These are phyloP conservation scores for Lepraria neglecta DNA, from an alignment of 495 filamentous ascomycete genomes.

Conservation along the genomic window DNA sequence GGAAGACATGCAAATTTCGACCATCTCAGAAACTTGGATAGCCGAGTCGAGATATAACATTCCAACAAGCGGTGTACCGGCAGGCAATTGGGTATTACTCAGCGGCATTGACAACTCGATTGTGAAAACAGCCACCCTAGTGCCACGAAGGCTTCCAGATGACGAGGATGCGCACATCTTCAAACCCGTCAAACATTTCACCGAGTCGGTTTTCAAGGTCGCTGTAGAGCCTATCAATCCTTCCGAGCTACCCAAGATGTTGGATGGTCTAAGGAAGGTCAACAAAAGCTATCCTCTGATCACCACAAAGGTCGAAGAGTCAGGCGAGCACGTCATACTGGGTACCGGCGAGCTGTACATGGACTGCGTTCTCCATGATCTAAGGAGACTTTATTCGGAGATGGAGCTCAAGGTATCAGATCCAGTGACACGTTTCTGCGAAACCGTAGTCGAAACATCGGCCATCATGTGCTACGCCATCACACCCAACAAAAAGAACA, in stretches of 20 bases:
- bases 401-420: conserved; percentile 99
- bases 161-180: conserved; percentile 93
- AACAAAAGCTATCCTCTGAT: conserved; percentile 96
- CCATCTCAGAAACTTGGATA: conserved; percentile 82
- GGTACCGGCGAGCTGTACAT: conserved; percentile 97
- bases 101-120: conserved; percentile 96
- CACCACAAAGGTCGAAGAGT: conserved; percentile 95
- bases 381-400: conserved; percentile 88
- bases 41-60: conserved; percentile 93
- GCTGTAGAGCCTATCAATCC: conserved; percentile 98
- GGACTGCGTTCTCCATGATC: conserved; percentile 96
- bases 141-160: conserved; percentile 73
- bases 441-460: conserved; percentile 95
- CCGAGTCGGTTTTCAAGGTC: conserved; percentile 95
- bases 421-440: conserved; percentile 93
- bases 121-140: conserved; percentile 92
- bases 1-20: conserved; percentile 93
- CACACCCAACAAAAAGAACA: conserved; percentile 98
- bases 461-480: conserved; percentile 97
- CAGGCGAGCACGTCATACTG: conserved; percentile 92
- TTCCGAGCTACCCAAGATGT: conserved; percentile 97
- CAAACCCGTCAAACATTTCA: conserved; percentile 87
- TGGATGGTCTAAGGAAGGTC: conserved; percentile 91
- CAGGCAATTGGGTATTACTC: conserved; percentile 89
- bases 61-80: conserved; percentile 82